Conservation (phyloP, 2,329 filamentous ascomycete genomes). For the Endothia cerciana region DNA sequence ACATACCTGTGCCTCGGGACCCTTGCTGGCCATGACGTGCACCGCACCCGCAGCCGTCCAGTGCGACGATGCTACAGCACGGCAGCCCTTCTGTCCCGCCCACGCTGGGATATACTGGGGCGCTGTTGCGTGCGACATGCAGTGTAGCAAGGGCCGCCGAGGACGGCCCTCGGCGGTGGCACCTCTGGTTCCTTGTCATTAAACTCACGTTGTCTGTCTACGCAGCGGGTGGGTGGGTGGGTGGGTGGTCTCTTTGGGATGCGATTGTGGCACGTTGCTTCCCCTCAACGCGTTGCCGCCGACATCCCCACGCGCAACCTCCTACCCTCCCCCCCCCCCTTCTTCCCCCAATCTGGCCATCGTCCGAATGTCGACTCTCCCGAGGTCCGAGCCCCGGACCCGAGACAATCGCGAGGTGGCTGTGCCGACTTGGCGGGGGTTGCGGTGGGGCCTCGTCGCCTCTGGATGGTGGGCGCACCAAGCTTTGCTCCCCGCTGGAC, state of each 20-base stretch:
- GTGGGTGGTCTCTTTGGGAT: not conserved
- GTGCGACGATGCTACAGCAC: not conserved
- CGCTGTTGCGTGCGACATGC: not conserved
- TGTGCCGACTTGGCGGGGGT: not conserved
- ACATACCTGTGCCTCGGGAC: too few relatives aligned
- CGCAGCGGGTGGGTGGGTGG: not conserved
- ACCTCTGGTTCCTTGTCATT: constrained; percentile 10
- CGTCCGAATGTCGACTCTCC: not conserved
- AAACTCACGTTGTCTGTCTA: not conserved
- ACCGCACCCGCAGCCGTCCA: not conserved
- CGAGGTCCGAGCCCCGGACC: constrained; percentile 9
- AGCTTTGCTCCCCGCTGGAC: not conserved
- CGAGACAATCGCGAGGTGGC: constrained; percentile 7
- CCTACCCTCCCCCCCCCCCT: too few relatives aligned
- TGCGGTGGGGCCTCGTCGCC: not conserved
- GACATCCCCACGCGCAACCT: not conserved
- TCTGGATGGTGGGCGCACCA: not conserved
- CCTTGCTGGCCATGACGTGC: constrained; percentile 7
- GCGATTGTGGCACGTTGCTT: not conserved
- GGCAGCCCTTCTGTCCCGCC: not conserved
- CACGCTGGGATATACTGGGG: not conserved
- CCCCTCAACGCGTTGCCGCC: not conserved
- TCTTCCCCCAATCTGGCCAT: not conserved
- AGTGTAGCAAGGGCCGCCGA: constrained; percentile 14
- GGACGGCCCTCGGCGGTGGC: constrained; percentile 1